Evolutionary conservation across 2,329 filamentous ascomycete genomes (phyloP).

Genomic region (Colletotrichum endophyticum): DNA sequence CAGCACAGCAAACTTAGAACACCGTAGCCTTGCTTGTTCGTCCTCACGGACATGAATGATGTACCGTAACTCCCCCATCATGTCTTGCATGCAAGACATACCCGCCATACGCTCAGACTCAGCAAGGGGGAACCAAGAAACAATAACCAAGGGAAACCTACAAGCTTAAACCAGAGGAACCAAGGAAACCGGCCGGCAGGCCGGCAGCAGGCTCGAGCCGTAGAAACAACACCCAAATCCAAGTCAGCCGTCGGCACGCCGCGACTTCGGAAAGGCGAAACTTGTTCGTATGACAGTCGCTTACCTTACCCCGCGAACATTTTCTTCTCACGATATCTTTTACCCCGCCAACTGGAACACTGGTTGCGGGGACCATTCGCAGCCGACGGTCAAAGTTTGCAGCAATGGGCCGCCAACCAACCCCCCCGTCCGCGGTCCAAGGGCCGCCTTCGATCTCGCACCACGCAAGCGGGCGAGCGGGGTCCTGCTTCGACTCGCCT

Average conservation of each 20-base stretch:
- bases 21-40: not conserved
- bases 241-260: not conserved
- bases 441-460: not conserved
- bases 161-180: not conserved
- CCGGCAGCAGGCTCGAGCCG: not conserved
- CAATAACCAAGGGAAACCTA: not conserved
- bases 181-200: not conserved
- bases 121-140: not conserved
- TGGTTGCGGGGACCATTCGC: not conserved
- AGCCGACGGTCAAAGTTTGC: not conserved
- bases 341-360: constrained; percentile 20
- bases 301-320: not conserved
- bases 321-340: not conserved
- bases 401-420: not conserved
- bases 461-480: not conserved
- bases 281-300: not conserved
- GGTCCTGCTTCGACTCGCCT: not conserved
- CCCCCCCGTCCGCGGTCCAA: not conserved
- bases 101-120: not conserved
- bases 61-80: not conserved
- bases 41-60: not conserved
- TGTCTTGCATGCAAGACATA: not conserved
- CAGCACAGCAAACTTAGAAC: not conserved
- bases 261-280: not conserved
- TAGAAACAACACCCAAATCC: not conserved